phyloP scores from a whole-genome alignment of 2,329 filamentous ascomycete genomes.

The Talaromyces sp. region DNA sequence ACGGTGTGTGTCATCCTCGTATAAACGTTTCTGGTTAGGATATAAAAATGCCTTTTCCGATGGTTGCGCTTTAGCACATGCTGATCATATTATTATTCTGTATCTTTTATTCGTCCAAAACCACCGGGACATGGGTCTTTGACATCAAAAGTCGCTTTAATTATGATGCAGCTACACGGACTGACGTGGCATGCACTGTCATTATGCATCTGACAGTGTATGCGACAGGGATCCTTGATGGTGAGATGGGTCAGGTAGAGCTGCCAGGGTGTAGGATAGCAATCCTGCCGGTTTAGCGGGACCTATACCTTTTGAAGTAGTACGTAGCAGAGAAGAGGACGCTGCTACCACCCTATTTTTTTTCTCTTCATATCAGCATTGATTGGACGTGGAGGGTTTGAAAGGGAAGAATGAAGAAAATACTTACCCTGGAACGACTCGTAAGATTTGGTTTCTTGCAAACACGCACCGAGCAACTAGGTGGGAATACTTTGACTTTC shows the following conservation, averaged over 20 bases:
- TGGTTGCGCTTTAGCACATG: neutral
- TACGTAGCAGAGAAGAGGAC: neutral
- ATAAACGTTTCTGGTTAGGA: neutral
- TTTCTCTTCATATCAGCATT: neutral
- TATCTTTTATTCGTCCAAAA: neutral
- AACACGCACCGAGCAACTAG: neutral
- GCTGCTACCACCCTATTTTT: neutral
- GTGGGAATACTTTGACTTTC: neutral
- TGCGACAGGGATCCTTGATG: neutral
- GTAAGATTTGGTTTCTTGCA: too few species aligned
- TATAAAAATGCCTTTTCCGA: neutral
- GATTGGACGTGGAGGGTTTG: neutral
- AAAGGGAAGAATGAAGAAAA: neutral
- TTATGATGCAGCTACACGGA: neutral
- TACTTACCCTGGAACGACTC: neutral
- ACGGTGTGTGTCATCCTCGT: neutral
- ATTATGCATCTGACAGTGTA: neutral
- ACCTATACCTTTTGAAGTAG: neutral
- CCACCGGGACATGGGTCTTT: neutral
- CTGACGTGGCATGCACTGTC: neutral
- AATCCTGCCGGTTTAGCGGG: neutral
- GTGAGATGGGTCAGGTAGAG: neutral
- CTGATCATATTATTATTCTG: too few species aligned
- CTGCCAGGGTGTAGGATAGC: neutral
- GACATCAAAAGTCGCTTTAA: neutral